Evolutionary conservation across 108 stramenopile species (phyloP), one percentile per base, ranked within the genome.

Genomic region (Epithemia pelagica): DNA sequence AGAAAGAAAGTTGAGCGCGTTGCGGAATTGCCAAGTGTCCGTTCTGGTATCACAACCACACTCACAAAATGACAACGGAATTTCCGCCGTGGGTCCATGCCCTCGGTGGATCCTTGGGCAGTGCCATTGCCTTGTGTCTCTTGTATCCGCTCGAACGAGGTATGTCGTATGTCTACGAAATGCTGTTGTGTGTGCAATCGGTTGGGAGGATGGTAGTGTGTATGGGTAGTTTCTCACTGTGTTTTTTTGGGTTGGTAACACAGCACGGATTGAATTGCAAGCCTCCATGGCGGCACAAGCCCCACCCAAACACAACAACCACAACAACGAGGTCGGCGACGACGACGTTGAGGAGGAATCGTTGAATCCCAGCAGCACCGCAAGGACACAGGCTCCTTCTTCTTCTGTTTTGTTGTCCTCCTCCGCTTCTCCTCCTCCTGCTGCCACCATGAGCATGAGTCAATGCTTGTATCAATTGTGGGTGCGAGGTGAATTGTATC

Each of bases 111-210:
- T 82, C 88, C 3, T 58, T 90, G 21, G 91, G 87, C 22, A 80
- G 81, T 23, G 88, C 91, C 25, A 64, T 89, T 29, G 85, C 88
- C 2, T 65, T 87, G 55, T 71, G 88, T 54, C 52, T 81, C 46
- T 76, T 88, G 26, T 93, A 88, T 71, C 91, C 91, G 7, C 62
- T 93, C 53, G 91, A 93, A 73, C 71, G 88, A 21, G 76, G 82
- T 28, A 68, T 84, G 52, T 78, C 86, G n/a, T n/a, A n/a, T n/a
- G n/a, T n/a, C n/a, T n/a, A n/a, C 26, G 84, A 90, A 75, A 51
- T 90, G 52, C 85, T n/a, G n/a, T n/a, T n/a, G n/a, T n/a, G n/a
- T n/a, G n/a, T n/a, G n/a, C n/a, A 46, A 15, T 46, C 37, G 37
- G 37, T 46, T 46, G 37, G 37, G 37, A 5, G 15, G 15, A 46